These are phyloP conservation scores for Elsinoe fawcettii DNA, from an alignment of 2,329 filamentous ascomycete species.

Conservation along the genomic window DNA sequence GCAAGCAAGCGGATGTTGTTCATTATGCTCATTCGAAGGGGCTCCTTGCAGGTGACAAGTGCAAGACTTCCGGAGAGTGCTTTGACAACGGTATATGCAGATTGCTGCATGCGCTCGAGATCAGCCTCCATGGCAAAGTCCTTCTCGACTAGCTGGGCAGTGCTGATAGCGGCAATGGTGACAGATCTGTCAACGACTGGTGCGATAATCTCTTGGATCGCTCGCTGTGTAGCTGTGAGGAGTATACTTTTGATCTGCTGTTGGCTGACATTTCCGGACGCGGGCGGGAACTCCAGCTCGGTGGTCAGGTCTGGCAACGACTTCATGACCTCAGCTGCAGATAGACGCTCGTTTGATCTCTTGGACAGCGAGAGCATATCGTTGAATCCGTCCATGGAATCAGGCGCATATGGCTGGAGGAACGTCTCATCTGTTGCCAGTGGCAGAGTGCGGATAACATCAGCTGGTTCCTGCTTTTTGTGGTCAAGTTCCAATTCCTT, in stretches of 20 bases:
- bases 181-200: constrained; percentile 96
- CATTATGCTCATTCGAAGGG: constrained; percentile 88
- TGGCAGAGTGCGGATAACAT: constrained; percentile 70
- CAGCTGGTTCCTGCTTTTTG: constrained; percentile 80
- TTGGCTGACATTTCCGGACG: constrained; percentile 66
- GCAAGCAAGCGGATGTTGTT: constrained; percentile 92
- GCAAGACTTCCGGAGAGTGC: constrained; percentile 88
- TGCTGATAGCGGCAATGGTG: constrained; percentile 94
- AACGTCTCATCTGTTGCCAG: constrained; percentile 26
- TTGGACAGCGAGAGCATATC: constrained; percentile 65
- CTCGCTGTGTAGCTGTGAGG: constrained; percentile 74
- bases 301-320: constrained; percentile 77
- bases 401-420: constrained; percentile 32
- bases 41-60: constrained; percentile 96
- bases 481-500: constrained; percentile 88
- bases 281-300: constrained; percentile 68
- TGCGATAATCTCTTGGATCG: constrained; percentile 91
- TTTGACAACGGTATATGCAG: constrained; percentile 90
- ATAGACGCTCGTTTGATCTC: constrained; percentile 60
- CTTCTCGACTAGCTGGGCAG: constrained; percentile 89
- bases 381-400: constrained; percentile 66
- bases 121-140: constrained; percentile 92
- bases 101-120: constrained; percentile 74
- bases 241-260: constrained; percentile 65
- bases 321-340: constrained; percentile 67